Percentiles rank a stretch among this genome's conserved stretches.
Evolutionary conservation across 1,284 basidiomycete species (phyloP).

Genomic region (Fomitopsis betulina): DNA sequence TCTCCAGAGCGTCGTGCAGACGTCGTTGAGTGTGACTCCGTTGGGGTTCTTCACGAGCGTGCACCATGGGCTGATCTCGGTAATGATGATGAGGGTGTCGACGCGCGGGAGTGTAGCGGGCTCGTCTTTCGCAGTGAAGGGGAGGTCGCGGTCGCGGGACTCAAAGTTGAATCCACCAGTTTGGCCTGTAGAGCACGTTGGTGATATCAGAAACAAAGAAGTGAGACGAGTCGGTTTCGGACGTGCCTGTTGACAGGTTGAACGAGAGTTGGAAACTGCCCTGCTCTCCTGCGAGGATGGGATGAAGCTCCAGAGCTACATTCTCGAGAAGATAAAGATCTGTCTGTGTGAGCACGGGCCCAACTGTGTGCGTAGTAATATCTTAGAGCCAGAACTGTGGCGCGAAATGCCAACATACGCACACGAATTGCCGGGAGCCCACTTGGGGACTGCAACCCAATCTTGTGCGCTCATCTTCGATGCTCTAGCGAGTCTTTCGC

Average conservation of each 20-base stretch:
- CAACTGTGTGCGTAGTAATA: conserved; percentile 44
- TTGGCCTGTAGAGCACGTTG: conserved; percentile 34
- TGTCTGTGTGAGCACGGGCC: conserved; percentile 69
- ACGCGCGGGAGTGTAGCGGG: conserved; percentile 78
- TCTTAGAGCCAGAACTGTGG: not conserved
- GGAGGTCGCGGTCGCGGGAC: conserved; percentile 53
- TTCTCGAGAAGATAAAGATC: conserved; percentile 70
- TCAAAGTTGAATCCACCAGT: conserved; percentile 57
- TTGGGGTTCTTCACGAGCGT: conserved; percentile 67
- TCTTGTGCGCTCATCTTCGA: not conserved
- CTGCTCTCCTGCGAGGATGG: conserved; percentile 53
- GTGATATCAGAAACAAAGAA: not conserved
- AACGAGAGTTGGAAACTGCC: conserved; percentile 62
- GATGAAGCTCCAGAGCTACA: conserved; percentile 59
- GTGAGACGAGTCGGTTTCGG: not conserved
- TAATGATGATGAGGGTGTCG: conserved; percentile 67
- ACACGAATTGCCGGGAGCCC: conserved; percentile 27
- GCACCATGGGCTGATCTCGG: conserved; percentile 74
- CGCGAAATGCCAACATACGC: conserved; percentile 6
- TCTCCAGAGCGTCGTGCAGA: conserved; percentile 61
- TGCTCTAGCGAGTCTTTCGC: not conserved
- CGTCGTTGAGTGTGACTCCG: conserved; percentile 70
- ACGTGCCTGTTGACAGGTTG: conserved; percentile 58
- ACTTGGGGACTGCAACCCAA: conserved; percentile 23
- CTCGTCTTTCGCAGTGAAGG: conserved; percentile 65